Conservation (phyloP, 176 grass and related monocot genomes). For the Aegilops sharonensis region DNA sequence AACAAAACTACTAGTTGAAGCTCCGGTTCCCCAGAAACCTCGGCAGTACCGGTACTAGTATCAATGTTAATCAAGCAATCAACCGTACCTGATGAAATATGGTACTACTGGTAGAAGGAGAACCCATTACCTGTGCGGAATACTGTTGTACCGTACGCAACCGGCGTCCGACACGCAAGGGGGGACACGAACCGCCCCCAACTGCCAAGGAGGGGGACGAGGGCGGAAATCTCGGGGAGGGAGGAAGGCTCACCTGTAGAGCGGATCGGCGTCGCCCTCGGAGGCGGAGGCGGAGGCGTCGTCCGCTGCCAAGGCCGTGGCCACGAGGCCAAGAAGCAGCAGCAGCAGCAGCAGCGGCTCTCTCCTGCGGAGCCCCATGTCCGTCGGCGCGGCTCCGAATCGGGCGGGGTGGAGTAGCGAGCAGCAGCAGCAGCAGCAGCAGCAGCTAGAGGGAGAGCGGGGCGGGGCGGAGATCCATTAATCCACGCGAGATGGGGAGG, state of each 20-base stretch:
- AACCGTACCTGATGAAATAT: too few species aligned
- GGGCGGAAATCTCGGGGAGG: background rate
- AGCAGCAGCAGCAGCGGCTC: background rate
- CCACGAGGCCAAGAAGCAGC: background rate
- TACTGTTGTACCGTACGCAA: too few species aligned
- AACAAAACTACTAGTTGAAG: background rate
- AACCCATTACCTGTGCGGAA: too few species aligned
- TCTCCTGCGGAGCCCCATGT: background rate
- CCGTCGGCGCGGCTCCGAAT: background rate
- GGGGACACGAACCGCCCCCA: background rate
- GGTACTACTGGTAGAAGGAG: background rate
- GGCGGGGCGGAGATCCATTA: constrained; percentile 12
- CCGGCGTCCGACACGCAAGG: background rate
- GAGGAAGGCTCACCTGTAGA: background rate
- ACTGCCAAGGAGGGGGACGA: background rate
- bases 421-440: too few species aligned
- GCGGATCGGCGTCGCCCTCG: constrained; percentile 20
- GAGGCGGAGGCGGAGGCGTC: background rate
- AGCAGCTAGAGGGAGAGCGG: background rate
- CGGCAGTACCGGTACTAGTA: background rate
- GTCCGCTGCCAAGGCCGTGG: background rate
- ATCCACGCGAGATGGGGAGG: too few species aligned
- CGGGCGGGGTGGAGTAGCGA: background rate
- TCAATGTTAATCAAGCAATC: background rate
- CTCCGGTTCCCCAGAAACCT: background rate